These are phyloP conservation scores for Ascochyta lentis DNA, from an alignment of 2,329 filamentous ascomycete species.

Conservation along the genomic window DNA sequence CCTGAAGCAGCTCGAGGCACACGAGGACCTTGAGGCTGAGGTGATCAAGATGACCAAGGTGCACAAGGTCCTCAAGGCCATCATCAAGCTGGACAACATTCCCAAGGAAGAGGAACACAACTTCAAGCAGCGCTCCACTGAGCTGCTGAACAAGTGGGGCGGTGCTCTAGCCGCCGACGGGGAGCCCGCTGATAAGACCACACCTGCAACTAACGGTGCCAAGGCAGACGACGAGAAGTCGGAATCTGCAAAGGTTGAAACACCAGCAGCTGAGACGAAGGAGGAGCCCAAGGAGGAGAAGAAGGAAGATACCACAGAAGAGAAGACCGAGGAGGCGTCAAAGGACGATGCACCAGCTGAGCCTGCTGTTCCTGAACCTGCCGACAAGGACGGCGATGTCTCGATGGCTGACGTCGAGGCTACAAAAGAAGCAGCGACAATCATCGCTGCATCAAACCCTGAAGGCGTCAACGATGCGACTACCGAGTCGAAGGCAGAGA, in stretches of 20 bases:
- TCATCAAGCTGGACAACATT: constrained; percentile 85
- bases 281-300: constrained; percentile 33
- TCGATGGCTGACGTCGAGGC: constrained; percentile 16
- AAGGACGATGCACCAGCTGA: constrained; percentile 10
- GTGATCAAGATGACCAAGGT: constrained; percentile 95
- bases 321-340: constrained; percentile 27
- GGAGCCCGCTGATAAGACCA: constrained; percentile 26
- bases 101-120: constrained; percentile 81
- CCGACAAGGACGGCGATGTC: constrained; percentile 18
- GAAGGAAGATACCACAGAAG: constrained; percentile 28
- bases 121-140: constrained; percentile 84
- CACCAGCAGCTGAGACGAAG: constrained; percentile 48
- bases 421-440: constrained; percentile 11
- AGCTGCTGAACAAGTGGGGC: constrained; percentile 88
- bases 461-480: constrained; percentile 9
- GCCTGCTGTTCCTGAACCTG: constrained; percentile 5
- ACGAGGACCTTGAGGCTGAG: constrained; percentile 80
- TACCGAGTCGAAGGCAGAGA: constrained; percentile 14
- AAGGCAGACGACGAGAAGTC: constrained; percentile 48
- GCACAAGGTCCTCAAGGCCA: constrained; percentile 96
- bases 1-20: constrained; percentile 79
- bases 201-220: constrained; percentile 37
- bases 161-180: constrained; percentile 65
- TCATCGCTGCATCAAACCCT: constrained; percentile 7
- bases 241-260: constrained; percentile 36